Conservation (phyloP, 2,329 filamentous ascomycete genomes). For the Trichocomaceae sp. region DNA sequence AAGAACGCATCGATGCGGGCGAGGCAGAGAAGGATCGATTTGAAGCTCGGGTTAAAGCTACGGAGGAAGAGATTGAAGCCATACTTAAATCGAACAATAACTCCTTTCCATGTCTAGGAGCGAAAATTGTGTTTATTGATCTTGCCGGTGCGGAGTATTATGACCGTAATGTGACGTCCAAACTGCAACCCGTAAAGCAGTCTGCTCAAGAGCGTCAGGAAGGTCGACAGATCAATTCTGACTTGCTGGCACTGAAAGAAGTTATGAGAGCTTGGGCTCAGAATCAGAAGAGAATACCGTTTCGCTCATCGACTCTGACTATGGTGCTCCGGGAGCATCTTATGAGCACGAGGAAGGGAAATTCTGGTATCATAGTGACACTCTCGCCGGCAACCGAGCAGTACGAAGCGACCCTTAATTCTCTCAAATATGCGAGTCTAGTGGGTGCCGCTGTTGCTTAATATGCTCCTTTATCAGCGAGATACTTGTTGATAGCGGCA, state of each 20-base stretch:
- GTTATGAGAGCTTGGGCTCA: conserved; percentile 39
- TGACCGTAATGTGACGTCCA: conserved; percentile 25
- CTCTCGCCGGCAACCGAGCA: conserved; percentile 33
- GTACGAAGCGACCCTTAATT: conserved; percentile 38
- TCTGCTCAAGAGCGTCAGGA: conserved; percentile 34
- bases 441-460: conserved; percentile 25
- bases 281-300: conserved; percentile 34
- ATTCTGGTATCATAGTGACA: conserved; percentile 36
- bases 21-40: conserved; percentile 34
- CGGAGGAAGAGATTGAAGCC: conserved; percentile 27
- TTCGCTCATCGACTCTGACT: conserved; percentile 37
- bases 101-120: conserved; percentile 31
- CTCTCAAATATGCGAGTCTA: conserved; percentile 40
- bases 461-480: not conserved
- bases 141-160: conserved; percentile 42
- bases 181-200: conserved; percentile 14
- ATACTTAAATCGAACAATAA: conserved; percentile 18
- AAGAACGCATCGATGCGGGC: conserved; percentile 34
- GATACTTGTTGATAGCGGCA: too few relatives aligned
- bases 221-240: conserved; percentile 41
- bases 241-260: conserved; percentile 42
- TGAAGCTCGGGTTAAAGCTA: conserved; percentile 28
- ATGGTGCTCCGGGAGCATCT: conserved; percentile 41
- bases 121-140: conserved; percentile 42
- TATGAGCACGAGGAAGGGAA: conserved; percentile 17